Evolutionary conservation across 2,329 filamentous ascomycete species (phyloP), one percentile per base, ranked within the genome.

Genomic region (Arthrobotrys megalospora): DNA sequence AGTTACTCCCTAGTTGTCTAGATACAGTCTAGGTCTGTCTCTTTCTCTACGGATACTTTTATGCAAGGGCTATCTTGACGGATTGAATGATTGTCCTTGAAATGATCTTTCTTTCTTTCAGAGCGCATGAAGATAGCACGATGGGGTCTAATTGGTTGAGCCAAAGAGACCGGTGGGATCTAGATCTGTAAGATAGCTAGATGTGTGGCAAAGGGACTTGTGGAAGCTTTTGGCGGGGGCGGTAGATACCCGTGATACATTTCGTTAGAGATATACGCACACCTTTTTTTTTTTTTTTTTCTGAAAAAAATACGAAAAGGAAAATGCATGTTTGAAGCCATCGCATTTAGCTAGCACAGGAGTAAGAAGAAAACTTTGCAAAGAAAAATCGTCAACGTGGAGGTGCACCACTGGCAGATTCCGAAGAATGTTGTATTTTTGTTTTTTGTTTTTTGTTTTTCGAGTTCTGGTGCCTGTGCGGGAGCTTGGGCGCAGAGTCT

Each of bases 361-460:
- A 28, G 24, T 28, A 28, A 28, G 24, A 28, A 28, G 24, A 28
- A 28, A 28, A 2, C 24, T 28, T 28, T 28, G 24, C 24, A 28
- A 28, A 48, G 45, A 12, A 48, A 21, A 10, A 6, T 24, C 8
- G 6, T 45, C 10, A 43, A 60, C 55, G 55, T 60, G 55, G 55
- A 60, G 36, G n/a, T 16, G 38, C 55, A 60, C 55, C 16, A 60
- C 55, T 60, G 55, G 55, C 16, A 60, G 55, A 8, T 60, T 60
- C 55, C 55, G 55, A 60, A 43, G 55, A 60, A 60, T 60, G 55
- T 60, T 60, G 53, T n/a, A 60, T 43, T 60, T 60, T 43, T n/a
- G 41, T 43, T 60, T 60, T 43, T 43, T 24, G 12, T 41, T 60
- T 60, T 38, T 38, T 36, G n/a, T 11, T 19, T 38, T 19, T 38